Evolutionary conservation across 257 asterid species (phyloP).

Genomic region (Nyctanthes arbortristis): DNA sequence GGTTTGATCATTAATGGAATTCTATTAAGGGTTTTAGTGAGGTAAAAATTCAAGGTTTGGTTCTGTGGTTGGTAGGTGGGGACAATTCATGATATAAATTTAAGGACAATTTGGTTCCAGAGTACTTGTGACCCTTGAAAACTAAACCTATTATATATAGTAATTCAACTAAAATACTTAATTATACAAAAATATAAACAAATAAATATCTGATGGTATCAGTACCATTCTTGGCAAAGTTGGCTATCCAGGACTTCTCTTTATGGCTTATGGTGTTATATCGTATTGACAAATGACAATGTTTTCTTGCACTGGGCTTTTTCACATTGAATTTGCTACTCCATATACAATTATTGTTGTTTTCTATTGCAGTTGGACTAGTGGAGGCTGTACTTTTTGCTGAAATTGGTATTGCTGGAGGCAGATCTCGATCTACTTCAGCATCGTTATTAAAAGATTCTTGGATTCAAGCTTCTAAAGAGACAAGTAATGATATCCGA

Average conservation of each 20-base stretch:
- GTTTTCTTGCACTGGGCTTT: not conserved
- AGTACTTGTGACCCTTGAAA: no score
- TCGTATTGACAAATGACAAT: not conserved
- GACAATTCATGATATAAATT: no score
- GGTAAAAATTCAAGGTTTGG: no score
- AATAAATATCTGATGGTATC: no score
- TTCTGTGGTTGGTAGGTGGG: no score
- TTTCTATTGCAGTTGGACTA: slow-evolving; percentile 42
- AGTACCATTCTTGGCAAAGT: not conserved
- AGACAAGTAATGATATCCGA: slow-evolving; percentile 36
- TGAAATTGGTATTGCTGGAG: slow-evolving; percentile 77
- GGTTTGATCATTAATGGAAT: no score
- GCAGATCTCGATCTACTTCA: slow-evolving; percentile 58
- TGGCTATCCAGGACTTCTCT: not conserved
- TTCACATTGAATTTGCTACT: not conserved
- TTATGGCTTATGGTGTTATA: not conserved
- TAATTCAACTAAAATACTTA: no score
- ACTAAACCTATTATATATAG: no score
- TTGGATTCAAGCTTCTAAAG: slow-evolving; percentile 68
- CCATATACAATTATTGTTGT: slow-evolving; percentile 11
- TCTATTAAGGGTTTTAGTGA: no score
- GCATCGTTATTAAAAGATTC: slow-evolving; percentile 50
- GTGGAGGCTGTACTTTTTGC: slow-evolving; percentile 74
- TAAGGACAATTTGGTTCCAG: no score
- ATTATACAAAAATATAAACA: no score